Evolutionary conservation across 148 eudicot genomes (phyloP).

Genomic region (Dianthus caryophyllus): DNA sequence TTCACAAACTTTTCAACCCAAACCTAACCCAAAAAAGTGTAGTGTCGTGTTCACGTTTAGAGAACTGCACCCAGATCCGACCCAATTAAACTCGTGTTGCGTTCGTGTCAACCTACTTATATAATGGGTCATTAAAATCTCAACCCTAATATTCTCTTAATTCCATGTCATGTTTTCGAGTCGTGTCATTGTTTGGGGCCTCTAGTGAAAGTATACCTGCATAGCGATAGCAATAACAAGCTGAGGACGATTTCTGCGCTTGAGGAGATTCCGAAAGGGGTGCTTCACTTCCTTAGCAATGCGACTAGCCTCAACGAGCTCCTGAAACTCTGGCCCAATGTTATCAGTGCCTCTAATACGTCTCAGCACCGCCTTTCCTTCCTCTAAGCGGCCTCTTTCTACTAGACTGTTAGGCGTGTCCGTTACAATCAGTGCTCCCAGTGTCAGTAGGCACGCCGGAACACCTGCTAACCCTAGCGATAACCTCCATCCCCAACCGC

Average conservation of each 20-base stretch:
- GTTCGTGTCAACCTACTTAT: too few relatives aligned
- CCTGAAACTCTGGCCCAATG: slow-evolving; percentile 72
- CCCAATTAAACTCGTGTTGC: too few relatives aligned
- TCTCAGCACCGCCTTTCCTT: slow-evolving; percentile 68
- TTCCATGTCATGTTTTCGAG: too few relatives aligned
- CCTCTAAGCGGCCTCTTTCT: slow-evolving; percentile 73
- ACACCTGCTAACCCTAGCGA: slow-evolving; percentile 80
- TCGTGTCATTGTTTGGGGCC: too few relatives aligned
- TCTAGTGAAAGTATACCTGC: slow-evolving; percentile 25
- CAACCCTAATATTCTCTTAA: too few relatives aligned
- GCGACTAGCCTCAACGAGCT: slow-evolving; percentile 81
- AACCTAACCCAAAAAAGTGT: too few relatives aligned
- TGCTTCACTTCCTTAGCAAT: slow-evolving; percentile 57
- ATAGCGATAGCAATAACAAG: slow-evolving; percentile 50
- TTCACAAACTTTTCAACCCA: too few relatives aligned
- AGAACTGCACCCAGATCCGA: too few relatives aligned
- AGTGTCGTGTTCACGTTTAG: too few relatives aligned
- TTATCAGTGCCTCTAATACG: slow-evolving; percentile 78
- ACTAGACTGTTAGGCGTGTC: slow-evolving; percentile 93
- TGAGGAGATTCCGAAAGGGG: slow-evolving; percentile 79
- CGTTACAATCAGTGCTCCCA: slow-evolving; percentile 62
- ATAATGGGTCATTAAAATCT: too few relatives aligned
- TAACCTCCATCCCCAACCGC: slow-evolving; percentile 93
- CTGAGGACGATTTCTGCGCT: slow-evolving; percentile 65
- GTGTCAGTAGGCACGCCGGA: slow-evolving; percentile 63